These are phyloP conservation scores for Apiotrichum montevideense DNA, from an alignment of 1,284 basidiomycete species.

Conservation along the genomic window DNA sequence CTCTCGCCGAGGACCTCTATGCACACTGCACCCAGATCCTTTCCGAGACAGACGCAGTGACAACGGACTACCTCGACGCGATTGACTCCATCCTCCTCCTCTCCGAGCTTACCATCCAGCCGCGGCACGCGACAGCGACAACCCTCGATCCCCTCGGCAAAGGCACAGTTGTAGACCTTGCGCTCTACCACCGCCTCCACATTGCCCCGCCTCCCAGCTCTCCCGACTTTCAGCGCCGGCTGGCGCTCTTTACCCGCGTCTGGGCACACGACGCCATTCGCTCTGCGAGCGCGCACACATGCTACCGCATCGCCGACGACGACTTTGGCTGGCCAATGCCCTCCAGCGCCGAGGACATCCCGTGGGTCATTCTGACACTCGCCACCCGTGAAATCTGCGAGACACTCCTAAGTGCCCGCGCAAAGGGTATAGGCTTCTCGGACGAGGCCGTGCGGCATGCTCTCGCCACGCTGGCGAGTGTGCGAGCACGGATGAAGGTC, in stretches of 20 bases:
- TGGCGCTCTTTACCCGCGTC: background rate
- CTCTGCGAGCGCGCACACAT: slow-evolving; percentile 3
- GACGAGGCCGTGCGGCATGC: background rate
- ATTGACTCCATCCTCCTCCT: slow-evolving; percentile 7
- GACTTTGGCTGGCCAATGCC: slow-evolving; percentile 8
- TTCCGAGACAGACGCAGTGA: background rate
- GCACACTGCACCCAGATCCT: background rate
- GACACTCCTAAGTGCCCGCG: slow-evolving; percentile 4
- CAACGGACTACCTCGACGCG: background rate
- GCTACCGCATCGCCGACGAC: slow-evolving; percentile 7
- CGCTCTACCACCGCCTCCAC: slow-evolving; percentile 5
- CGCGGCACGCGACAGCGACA: background rate
- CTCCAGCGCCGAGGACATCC: background rate
- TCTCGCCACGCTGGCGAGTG: background rate
- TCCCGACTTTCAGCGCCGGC: slow-evolving; percentile 3
- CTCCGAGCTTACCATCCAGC: slow-evolving; percentile 3
- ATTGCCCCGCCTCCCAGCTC: background rate
- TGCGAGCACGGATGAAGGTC: background rate
- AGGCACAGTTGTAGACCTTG: slow-evolving; percentile 7
- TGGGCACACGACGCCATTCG: slow-evolving; percentile 10
- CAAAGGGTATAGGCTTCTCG: background rate
- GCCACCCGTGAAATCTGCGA: slow-evolving; percentile 1
- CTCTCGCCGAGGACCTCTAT: slow-evolving; percentile 3
- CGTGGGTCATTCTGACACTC: background rate
- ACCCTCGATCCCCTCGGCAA: slow-evolving; percentile 11